Base-by-base conservation (phyloP, 23 red algal species). In the Gracilariopsis chorda region DNA sequence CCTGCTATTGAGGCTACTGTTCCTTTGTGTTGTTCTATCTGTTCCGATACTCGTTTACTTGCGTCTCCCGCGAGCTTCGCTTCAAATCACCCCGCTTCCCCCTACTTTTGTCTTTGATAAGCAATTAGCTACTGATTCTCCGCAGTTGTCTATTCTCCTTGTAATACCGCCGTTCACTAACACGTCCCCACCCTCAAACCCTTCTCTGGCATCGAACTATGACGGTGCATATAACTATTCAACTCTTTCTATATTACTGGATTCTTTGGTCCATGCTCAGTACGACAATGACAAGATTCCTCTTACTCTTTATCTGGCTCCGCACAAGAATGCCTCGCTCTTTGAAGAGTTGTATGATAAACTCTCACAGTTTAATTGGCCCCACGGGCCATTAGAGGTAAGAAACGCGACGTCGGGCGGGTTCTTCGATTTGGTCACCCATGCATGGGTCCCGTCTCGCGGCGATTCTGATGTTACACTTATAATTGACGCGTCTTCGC, bases 401-500 rank as follows among this genome's bases (percentile, higher is more conserved):
- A 40, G 17, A 2, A 91, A 91, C 34, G 77, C 75, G 16, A 80
- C 88, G 13, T 65, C 88, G 34, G 62, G 60, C 47, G 77, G 88
- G 20, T 41, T 80, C 14, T 91, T 91, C 75, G 88, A 91, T 23
- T 58, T 58, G 34, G 77, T 65, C 24, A 45, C 73, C 33, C 51
- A 39, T 75, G 75, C 74, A 34, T 91, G 75, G 76, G 52, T 16
- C 6, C 88, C 88, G 40, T n/a, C 56, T 28, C 73, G 75, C 29
- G 73, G 45, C n/a, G 59, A 61, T 42, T 44, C 47, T 12, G 75
- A 82, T 41, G 24, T 53, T 4, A 37, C 55, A 25, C 58, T 82
- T 30, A 36, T 91, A 27, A 14, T 91, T 42, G 88, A 91, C 42
- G 88, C 88, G 37, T 82, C 75, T 46, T 20, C 52, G 32, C 49